Conservation (phyloP, 495 filamentous ascomycete species). For the Clavariopsis aquatica region DNA sequence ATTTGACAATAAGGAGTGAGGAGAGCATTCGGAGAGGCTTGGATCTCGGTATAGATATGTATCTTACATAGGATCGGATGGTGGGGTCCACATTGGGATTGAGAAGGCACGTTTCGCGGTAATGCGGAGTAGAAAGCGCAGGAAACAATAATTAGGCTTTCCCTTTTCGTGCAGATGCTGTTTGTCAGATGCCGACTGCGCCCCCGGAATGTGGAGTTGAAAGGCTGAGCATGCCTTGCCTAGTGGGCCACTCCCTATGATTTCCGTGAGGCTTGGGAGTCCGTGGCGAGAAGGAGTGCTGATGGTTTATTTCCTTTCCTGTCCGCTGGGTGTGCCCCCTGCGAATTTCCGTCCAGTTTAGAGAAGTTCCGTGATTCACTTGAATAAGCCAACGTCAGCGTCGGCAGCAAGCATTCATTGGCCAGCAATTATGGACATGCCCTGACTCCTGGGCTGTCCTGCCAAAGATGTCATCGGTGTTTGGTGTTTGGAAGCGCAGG, state of each 20-base stretch:
- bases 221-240: not conserved
- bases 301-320: not conserved
- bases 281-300: not conserved
- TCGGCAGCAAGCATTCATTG: not conserved
- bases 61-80: constrained; percentile 48
- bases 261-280: not conserved
- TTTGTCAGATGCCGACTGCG: not conserved
- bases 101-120: constrained; percentile 37
- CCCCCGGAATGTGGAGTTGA: not conserved
- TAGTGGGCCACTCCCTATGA: not conserved
- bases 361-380: not conserved
- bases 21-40: constrained; percentile 8
- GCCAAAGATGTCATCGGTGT: not conserved
- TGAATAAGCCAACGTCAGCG: not conserved
- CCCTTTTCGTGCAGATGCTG: not conserved
- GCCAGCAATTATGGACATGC: not conserved
- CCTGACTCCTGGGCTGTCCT: not conserved
- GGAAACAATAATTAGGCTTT: not conserved
- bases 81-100: constrained; percentile 49
- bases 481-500: not conserved
- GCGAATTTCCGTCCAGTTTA: not conserved
- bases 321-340: not conserved
- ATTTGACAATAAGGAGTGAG: constrained; percentile 12
- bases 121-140: not conserved
- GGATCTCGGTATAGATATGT: constrained; percentile 48